phyloP scores from a whole-genome alignment of 2,329 filamentous ascomycete genomes.

The Allantophomopsis cytisporea region DNA sequence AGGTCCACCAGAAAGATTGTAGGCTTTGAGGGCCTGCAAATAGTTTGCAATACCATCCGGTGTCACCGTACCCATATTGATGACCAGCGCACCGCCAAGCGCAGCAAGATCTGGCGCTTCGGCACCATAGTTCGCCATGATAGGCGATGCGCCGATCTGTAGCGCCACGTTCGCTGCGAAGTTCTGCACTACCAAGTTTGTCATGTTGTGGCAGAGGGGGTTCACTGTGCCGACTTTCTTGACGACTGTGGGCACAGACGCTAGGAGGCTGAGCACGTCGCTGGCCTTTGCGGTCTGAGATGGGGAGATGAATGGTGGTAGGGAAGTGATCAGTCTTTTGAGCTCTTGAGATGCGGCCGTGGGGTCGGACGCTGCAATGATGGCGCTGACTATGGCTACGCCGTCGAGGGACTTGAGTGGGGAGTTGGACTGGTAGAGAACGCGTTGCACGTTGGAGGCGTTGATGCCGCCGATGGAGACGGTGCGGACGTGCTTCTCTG shows the following conservation, averaged over 20 bases:
- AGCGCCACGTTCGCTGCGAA: conserved; percentile 86
- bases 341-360: conserved; percentile 48
- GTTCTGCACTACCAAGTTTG: conserved; percentile 90
- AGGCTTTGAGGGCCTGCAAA: conserved; percentile 59
- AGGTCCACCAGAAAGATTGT: conserved; percentile 64
- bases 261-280: conserved; percentile 11
- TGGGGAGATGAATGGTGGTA: conserved; percentile 13
- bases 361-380: conserved; percentile 61
- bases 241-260: conserved; percentile 29
- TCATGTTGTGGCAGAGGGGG: conserved; percentile 92
- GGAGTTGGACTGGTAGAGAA: conserved; percentile 54
- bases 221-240: conserved; percentile 44
- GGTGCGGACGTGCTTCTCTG: conserved; percentile 32
- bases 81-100: conserved; percentile 65
- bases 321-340: conserved; percentile 31
- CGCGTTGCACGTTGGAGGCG: conserved; percentile 55
- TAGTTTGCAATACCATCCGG: conserved; percentile 62
- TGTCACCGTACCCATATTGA: conserved; percentile 92
- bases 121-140: conserved; percentile 81
- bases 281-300: conserved; percentile 2
- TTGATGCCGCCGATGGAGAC: conserved; percentile 90
- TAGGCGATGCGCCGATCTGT: conserved; percentile 73
- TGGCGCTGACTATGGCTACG: conserved; percentile 79
- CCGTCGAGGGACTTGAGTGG: conserved; percentile 54
- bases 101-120: conserved; percentile 73